Percentiles rank a stretch among this genome's conserved stretches.
Conservation (phyloP, 192 early-diverging fungal genomes). For the Podila horticola region DNA sequence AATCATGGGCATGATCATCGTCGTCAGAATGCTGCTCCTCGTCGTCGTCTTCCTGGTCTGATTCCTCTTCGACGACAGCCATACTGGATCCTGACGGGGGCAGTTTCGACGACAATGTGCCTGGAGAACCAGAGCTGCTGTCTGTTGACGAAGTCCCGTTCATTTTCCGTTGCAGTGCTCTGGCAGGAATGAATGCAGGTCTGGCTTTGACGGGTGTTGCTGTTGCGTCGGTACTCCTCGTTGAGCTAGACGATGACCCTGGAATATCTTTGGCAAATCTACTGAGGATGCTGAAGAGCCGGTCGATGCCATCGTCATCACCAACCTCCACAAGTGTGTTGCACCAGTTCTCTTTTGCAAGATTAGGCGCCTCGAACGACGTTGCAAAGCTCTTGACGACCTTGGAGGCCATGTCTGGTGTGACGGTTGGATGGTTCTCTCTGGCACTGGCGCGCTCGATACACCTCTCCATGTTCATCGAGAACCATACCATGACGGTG, state of each 20-base stretch:
- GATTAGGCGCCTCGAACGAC: conserved; percentile 35
- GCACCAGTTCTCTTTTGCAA: conserved; percentile 47
- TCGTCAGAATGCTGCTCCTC: conserved; percentile 15
- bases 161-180: conserved; percentile 36
- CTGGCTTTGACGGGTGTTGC: conserved; percentile 21
- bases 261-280: conserved; percentile 32
- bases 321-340: conserved; percentile 41
- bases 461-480: conserved; percentile 19
- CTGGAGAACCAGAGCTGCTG: background rate
- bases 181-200: conserved; percentile 46
- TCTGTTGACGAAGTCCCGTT: background rate
- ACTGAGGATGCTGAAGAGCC: conserved; percentile 14
- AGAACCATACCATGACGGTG: conserved; percentile 41
- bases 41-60: conserved; percentile 25
- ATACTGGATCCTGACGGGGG: conserved; percentile 16
- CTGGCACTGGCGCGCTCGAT: conserved; percentile 35
- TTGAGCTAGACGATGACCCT: background rate
- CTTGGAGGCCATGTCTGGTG: conserved; percentile 27
- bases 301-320: conserved; percentile 41
- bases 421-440: conserved; percentile 38
- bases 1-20: background rate
- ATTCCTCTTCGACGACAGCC: conserved; percentile 37
- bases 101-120: conserved; percentile 7
- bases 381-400: conserved; percentile 43
- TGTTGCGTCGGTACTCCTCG: background rate